These are phyloP conservation scores for Torulaspora quercuum DNA, from an alignment of 805 yeast genomes.

Conservation along the genomic window DNA sequence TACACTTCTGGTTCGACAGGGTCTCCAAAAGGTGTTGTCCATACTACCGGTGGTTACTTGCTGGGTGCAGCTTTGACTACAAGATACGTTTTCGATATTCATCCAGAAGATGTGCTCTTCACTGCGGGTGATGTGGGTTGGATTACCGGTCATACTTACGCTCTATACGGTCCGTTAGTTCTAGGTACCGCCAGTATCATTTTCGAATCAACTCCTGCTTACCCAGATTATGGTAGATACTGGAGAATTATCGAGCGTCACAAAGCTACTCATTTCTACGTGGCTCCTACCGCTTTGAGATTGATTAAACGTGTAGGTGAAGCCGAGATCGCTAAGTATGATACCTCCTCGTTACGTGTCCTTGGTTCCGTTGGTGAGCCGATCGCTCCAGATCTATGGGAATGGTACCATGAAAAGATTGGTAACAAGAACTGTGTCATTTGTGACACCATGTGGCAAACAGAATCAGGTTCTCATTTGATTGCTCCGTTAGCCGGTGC, in stretches of 20 bases:
- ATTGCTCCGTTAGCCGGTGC: conserved; percentile 94
- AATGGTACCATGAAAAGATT: conserved; percentile 91
- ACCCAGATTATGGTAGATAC: conserved; percentile 91
- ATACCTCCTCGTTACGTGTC: conserved; percentile 81
- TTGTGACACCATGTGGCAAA: conserved; percentile 98
- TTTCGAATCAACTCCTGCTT: conserved; percentile 97
- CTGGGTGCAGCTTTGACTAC: conserved; percentile 90
- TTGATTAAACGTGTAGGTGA: conserved; percentile 88
- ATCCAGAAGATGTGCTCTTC: conserved; percentile 80
- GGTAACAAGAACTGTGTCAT: conserved; percentile 89
- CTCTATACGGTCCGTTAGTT: conserved; percentile 86
- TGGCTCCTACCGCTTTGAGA: conserved; percentile 97
- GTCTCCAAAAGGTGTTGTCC: conserved; percentile 96
- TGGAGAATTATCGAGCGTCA: conserved; percentile 94
- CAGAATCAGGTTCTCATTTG: conserved; percentile 94
- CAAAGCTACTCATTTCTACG: conserved; percentile 92
- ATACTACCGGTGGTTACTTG: conserved; percentile 90
- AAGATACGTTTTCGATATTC: conserved; percentile 89
- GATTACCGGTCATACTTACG: conserved; percentile 98
- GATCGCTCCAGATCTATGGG: conserved; percentile 97
- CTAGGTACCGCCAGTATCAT: conserved; percentile 88
- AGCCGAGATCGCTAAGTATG: conserved; percentile 72
- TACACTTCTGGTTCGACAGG: conserved; percentile 99
- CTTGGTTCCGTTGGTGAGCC: conserved; percentile 99
- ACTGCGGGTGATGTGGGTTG: conserved; percentile 99